These are phyloP conservation scores for Metschnikowia colocasiae DNA, from an alignment of 805 yeast species.

Conservation along the genomic window DNA sequence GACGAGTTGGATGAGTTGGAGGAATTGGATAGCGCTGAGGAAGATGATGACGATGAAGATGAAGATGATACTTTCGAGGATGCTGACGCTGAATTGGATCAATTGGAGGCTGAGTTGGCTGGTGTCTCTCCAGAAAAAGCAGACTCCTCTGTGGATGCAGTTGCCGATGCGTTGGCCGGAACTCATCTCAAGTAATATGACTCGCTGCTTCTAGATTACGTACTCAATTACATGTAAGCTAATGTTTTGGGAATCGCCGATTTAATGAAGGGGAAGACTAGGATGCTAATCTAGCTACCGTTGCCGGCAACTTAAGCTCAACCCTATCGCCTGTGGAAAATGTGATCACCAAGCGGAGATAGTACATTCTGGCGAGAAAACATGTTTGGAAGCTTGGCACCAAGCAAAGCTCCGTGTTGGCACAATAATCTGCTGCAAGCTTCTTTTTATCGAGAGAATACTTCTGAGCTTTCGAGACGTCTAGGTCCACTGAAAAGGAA, in stretches of 20 bases:
- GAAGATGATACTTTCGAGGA: conserved; percentile 44
- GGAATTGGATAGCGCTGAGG: conserved; percentile 69
- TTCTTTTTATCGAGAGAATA: conserved; percentile 7
- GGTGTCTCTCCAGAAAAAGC: conserved; percentile 23
- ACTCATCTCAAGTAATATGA: conserved; percentile 36
- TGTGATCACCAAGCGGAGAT: conserved; percentile 22
- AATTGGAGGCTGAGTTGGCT: conserved; percentile 53
- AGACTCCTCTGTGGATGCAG: conserved; percentile 49
- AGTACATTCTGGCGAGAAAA: conserved; percentile 32
- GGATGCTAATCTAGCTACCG: not conserved
- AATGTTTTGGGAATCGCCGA: not conserved
- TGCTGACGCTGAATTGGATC: conserved; percentile 52
- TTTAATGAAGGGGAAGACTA: not conserved
- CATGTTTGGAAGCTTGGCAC: conserved; percentile 41
- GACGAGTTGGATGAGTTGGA: conserved; percentile 96
- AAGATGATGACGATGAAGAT: conserved; percentile 55
- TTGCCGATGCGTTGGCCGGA: conserved; percentile 58
- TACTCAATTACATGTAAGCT: not conserved
- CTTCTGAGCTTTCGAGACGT: conserved; percentile 25
- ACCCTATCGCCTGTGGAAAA: conserved; percentile 23
- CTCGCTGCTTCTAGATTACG: not conserved
- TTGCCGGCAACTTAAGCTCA: conserved; percentile 28
- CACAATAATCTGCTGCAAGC: conserved; percentile 10
- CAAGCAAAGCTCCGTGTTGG: conserved; percentile 28
- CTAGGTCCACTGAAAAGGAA: conserved; percentile 24